Base-by-base conservation (phyloP, 164 flowering plant genomes). In the Protea cynaroides region DNA sequence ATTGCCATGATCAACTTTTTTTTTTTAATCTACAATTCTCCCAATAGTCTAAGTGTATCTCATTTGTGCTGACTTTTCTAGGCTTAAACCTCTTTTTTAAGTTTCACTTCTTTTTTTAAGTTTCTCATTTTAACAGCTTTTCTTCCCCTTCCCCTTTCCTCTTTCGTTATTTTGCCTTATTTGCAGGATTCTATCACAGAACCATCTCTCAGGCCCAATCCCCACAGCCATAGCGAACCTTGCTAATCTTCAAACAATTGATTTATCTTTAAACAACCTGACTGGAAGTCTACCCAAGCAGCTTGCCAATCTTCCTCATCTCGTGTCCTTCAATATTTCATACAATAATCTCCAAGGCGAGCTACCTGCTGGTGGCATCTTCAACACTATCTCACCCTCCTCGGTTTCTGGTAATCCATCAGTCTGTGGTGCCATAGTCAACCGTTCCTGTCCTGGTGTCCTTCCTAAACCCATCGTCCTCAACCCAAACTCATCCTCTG, bases 391-490 rank as follows among this genome's bases (percentile, higher is more conserved):
- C 43, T 72, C 90, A 47, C 85, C 87, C 9, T 79, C 83, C 8
- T 86, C 97, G 23, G 83, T 95, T 40, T 72, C 83, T 10, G 93
- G 82, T 19, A 94, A 94, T 68, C 92, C 91, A 37, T 75, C 81
- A 21, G 80, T 94, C 18, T 94, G 99, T 77, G 96, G 96, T 8
- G 76, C 97, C 24, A 78, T 71, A 3, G 87, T 81, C 51, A 88
- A 88, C 38, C 88, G 79, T 40, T 81, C 97, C 46, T 91, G 99
- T 74, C 94, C 92, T 25, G 70, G 80, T 46, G 87, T 83, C 63
- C 90, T 86, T 65, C 97, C 90, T 25, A 95, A 95, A 58, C 99
- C 99, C 43, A 85, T 95, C 68, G 99, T 95, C 69, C 89, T 92
- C 15, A 88, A 92, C 59, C 99, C 97, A 0, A 86, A 91, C 62